Conservation (phyloP, 345 rosid genomes). For the Mercurialis annua region DNA sequence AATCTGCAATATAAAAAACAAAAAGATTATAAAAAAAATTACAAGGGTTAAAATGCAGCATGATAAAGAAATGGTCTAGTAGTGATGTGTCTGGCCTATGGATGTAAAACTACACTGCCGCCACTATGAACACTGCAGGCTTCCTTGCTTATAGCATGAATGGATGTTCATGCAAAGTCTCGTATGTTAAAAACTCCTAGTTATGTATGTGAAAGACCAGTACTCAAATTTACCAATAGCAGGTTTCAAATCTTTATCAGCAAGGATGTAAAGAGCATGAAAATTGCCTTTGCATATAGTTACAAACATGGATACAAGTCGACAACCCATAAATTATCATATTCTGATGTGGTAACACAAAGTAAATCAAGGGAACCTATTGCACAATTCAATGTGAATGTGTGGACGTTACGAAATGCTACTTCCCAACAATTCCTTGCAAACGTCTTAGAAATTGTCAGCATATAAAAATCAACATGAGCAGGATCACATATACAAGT, state of each 20-base stretch:
- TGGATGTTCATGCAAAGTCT: not conserved
- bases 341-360: not conserved
- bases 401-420: not conserved
- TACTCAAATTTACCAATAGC: not conserved
- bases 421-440: not conserved
- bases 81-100: not conserved
- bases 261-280: not conserved
- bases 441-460: not conserved
- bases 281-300: not conserved
- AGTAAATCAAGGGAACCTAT: not conserved
- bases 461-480: not conserved
- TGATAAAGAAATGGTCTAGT: not conserved
- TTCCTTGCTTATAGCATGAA: not conserved
- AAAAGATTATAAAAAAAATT: conserved; percentile 1
- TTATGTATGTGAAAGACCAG: not conserved
- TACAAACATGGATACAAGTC: not conserved
- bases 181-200: not conserved
- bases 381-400: not conserved
- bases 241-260: not conserved
- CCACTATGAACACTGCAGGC: not conserved
- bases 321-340: not conserved
- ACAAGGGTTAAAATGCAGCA: not conserved
- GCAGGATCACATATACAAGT: not conserved
- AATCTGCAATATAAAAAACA: conserved; percentile 47
- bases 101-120: too few species aligned